These are phyloP conservation scores for Simplicillium aogashimaense DNA, from an alignment of 2,329 filamentous ascomycete species.

Conservation along the genomic window DNA sequence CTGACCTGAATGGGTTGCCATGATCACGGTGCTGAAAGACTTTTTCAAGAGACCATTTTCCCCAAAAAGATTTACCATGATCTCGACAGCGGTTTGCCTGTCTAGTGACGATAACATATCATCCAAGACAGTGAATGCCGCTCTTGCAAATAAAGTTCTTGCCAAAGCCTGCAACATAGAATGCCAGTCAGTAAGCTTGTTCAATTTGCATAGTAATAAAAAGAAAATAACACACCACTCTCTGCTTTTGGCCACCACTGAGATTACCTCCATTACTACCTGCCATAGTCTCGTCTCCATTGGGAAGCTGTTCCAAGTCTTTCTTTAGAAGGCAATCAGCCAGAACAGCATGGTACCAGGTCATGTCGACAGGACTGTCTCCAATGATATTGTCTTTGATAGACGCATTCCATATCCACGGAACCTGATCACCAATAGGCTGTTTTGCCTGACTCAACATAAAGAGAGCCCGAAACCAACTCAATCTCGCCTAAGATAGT, in stretches of 20 bases:
- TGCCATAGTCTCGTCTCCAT: neutral
- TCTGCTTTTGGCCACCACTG: neutral
- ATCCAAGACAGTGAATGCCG: neutral
- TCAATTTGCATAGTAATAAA: too few relatives aligned
- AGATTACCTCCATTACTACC: neutral
- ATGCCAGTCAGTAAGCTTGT: too few relatives aligned
- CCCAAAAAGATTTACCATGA: neutral
- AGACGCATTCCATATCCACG: constrained; percentile 14
- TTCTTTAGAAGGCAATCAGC: constrained; percentile 5
- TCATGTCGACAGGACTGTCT: constrained; percentile 7
- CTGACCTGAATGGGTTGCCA: neutral
- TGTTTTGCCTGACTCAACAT: constrained; percentile 2
- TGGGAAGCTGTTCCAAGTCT: neutral
- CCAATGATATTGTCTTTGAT: constrained; percentile 15
- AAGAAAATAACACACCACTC: neutral
- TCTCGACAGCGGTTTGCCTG: neutral
- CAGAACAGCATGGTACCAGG: constrained; percentile 10
- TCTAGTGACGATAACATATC: neutral
- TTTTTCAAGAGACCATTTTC: neutral
- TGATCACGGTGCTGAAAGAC: neutral
- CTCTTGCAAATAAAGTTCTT: neutral
- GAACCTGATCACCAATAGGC: constrained; percentile 15
- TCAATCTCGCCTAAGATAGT: constrained; percentile 7
- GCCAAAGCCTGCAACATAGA: neutral
- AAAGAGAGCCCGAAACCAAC: constrained; percentile 6